These are phyloP conservation scores for Penicillium tannophilum DNA, from an alignment of 495 filamentous ascomycete genomes.

Conservation along the genomic window DNA sequence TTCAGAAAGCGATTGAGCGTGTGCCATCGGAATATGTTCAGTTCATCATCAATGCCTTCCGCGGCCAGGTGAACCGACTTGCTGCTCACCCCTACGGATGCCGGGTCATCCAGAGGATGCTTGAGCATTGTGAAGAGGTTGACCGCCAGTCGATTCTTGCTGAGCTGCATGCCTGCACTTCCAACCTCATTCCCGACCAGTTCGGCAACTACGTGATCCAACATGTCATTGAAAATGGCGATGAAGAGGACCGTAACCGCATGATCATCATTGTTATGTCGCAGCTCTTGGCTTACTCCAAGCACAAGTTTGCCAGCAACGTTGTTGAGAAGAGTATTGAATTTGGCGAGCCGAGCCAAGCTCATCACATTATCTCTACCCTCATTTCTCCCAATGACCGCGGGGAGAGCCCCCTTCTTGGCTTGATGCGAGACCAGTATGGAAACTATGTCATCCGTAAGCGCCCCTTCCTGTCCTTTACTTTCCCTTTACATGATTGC, in stretches of 20 bases:
- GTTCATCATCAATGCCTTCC: constrained; percentile 87
- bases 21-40: constrained; percentile 80
- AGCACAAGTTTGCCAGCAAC: constrained; percentile 97
- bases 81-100: constrained; percentile 87
- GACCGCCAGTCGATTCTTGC: constrained; percentile 71
- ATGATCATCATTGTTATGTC: constrained; percentile 74
- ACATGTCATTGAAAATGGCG: constrained; percentile 85
- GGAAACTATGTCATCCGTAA: constrained; percentile 98
- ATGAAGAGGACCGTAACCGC: constrained; percentile 68
- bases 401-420: constrained; percentile 66
- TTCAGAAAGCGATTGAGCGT: constrained; percentile 92
- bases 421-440: constrained; percentile 86
- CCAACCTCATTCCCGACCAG: constrained; percentile 78
- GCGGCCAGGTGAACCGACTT: constrained; percentile 73
- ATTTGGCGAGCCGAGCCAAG: constrained; percentile 68
- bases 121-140: constrained; percentile 78
- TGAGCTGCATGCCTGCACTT: constrained; percentile 75
- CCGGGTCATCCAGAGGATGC: constrained; percentile 88
- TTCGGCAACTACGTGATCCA: constrained; percentile 98
- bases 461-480: constrained; percentile 35
- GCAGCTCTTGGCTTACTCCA: constrained; percentile 74
- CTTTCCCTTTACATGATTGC: background rate
- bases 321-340: constrained; percentile 95
- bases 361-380: constrained; percentile 67
- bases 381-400: constrained; percentile 62